A percentile compares a stretch with the other conserved stretches of the same genome.
Conservation (phyloP, 148 eudicot species). For the Camellia sinensis region DNA sequence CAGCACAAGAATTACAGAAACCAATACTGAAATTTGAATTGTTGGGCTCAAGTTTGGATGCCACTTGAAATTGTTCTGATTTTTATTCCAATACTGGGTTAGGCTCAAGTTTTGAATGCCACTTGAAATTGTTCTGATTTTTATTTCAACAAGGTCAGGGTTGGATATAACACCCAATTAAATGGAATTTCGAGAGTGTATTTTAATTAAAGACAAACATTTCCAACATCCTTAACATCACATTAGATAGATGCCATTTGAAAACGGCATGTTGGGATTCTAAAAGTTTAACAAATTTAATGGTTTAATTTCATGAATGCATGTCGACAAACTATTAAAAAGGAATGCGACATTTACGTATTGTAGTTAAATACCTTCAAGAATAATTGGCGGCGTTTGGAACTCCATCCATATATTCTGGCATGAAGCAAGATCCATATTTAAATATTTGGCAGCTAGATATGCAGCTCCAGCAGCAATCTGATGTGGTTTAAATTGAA, state of each 20-base stretch:
- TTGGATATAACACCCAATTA: not conserved
- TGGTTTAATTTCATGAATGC: not conserved
- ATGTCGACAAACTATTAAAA: not conserved
- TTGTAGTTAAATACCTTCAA: conserved; percentile 48
- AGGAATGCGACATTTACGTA: not conserved
- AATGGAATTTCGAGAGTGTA: not conserved
- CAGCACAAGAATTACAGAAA: not conserved
- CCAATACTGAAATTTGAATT: not conserved
- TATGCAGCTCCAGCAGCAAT: conserved; percentile 97
- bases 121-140: not conserved
- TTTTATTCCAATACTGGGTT: not conserved
- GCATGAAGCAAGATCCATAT: conserved; percentile 66
- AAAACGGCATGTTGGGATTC: not conserved
- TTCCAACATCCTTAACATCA: not conserved
- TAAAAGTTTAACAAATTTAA: not conserved
- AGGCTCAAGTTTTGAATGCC: not conserved
- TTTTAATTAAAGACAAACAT: not conserved
- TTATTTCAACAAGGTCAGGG: not conserved
- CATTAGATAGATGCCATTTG: not conserved
- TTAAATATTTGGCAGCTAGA: conserved; percentile 81
- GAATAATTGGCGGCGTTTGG: conserved; percentile 65
- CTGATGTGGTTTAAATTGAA: conserved; percentile 93
- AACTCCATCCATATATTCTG: conserved; percentile 73
- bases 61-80: not conserved
- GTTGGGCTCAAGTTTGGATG: not conserved